Percentiles rank a stretch among this genome's conserved stretches.
Conservation (phyloP, 768 basidiomycete genomes). For the Hebeloma cylindrosporum region DNA sequence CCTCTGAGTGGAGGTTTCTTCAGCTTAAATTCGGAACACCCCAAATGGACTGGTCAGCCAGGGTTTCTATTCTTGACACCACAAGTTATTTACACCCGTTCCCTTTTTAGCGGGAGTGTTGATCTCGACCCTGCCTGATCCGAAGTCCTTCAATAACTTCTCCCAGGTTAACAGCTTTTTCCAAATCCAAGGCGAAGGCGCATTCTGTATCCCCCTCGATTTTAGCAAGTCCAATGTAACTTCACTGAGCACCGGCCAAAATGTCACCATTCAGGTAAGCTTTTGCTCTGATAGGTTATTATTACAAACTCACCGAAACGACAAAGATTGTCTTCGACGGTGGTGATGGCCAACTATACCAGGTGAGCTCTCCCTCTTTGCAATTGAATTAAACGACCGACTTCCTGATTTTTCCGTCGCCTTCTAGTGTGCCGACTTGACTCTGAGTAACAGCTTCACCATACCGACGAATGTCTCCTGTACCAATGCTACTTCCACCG, state of each 20-base stretch:
- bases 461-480: slow-evolving; percentile 39
- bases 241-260: slow-evolving; percentile 56
- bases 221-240: slow-evolving; percentile 51
- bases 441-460: slow-evolving; percentile 53
- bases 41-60: slow-evolving; percentile 54
- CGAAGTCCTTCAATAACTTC: slow-evolving; percentile 67
- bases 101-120: slow-evolving; percentile 45
- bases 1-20: slow-evolving; percentile 65
- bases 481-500: slow-evolving; percentile 18
- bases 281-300: not conserved
- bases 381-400: not conserved
- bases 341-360: slow-evolving; percentile 71
- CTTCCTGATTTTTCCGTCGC: slow-evolving; percentile 2
- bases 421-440: slow-evolving; percentile 75
- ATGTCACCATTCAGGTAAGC: slow-evolving; percentile 67
- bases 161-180: slow-evolving; percentile 50
- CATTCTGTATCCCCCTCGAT: slow-evolving; percentile 67
- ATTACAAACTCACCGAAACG: not conserved
- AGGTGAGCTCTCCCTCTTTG: slow-evolving; percentile 44
- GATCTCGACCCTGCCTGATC: slow-evolving; percentile 56
- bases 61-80: not conserved
- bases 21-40: slow-evolving; percentile 65
- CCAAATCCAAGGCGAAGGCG: slow-evolving; percentile 54
- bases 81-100: too few relatives aligned
- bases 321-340: slow-evolving; percentile 56